These are phyloP conservation scores for Colletotrichum chrysophilum DNA, from an alignment of 2,329 filamentous ascomycete genomes.

Conservation along the genomic window DNA sequence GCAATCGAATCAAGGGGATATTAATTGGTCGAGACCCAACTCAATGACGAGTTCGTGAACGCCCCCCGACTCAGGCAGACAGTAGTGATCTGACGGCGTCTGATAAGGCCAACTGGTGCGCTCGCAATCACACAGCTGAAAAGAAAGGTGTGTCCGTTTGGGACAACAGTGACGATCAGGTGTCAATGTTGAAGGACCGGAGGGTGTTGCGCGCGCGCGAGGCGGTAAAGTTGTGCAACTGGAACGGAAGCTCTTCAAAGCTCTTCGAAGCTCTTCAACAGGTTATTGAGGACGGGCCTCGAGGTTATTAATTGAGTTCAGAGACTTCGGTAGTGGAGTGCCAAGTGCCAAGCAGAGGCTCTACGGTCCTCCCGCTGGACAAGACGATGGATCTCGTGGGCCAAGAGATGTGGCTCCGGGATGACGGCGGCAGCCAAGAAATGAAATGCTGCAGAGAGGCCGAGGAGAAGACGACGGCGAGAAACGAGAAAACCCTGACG, in stretches of 20 bases:
- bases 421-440: slow-evolving; percentile 19
- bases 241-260: slow-evolving; percentile 6
- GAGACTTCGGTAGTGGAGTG: slow-evolving; percentile 16
- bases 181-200: neutral
- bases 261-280: neutral
- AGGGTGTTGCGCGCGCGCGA: neutral
- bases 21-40: slow-evolving; percentile 1
- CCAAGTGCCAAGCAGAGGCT: slow-evolving; percentile 14
- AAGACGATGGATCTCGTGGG: slow-evolving; percentile 18
- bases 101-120: neutral
- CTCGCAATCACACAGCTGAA: neutral
- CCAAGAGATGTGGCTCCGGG: slow-evolving; percentile 22
- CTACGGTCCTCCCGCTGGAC: slow-evolving; percentile 9
- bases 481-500: slow-evolving; percentile 1
- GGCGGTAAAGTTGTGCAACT: neutral
- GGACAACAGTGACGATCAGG: neutral
- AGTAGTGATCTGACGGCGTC: slow-evolving; percentile 4
- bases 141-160: neutral
- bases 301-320: slow-evolving; percentile 15
- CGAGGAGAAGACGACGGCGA: slow-evolving; percentile 9
- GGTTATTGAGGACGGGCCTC: neutral
- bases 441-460: slow-evolving; percentile 5
- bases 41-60: neutral
- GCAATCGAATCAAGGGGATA: slow-evolving; percentile 8
- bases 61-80: neutral